Conservation (phyloP, 352 stramenopile species). For the Globisporangium takayamanum region DNA sequence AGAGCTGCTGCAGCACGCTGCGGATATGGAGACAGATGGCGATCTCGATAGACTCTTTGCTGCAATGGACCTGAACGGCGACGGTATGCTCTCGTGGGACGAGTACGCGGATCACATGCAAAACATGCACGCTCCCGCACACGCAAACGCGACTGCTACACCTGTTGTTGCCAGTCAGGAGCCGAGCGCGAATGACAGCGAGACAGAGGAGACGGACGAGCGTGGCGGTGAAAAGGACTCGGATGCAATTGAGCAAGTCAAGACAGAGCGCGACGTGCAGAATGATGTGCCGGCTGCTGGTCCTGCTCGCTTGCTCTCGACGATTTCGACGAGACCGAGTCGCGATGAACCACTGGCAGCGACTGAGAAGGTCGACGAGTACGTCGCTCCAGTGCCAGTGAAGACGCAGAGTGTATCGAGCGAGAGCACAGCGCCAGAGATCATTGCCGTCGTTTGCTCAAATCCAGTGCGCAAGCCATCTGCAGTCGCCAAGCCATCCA, state of each 20-base stretch:
- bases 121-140: conserved; percentile 31
- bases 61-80: conserved; percentile 44
- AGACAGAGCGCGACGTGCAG: not conserved
- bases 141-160: conserved; percentile 14
- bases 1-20: conserved; percentile 30
- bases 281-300: not conserved
- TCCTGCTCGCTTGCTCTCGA: not conserved
- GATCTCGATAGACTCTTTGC: conserved; percentile 39
- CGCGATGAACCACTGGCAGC: not conserved
- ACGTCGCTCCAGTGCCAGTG: not conserved
- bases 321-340: not conserved
- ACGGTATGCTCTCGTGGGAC: conserved; percentile 44
- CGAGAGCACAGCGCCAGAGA: not conserved
- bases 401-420: not conserved
- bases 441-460: not conserved
- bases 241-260: conserved; percentile 1
- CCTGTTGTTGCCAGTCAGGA: not conserved
- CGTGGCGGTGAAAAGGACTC: not conserved
- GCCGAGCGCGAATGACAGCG: not conserved
- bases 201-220: conserved; percentile 2
- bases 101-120: conserved; percentile 50
- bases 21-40: conserved; percentile 27
- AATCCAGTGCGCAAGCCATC: no score
- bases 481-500: no score
- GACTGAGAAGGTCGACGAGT: conserved; percentile 10